phyloP scores from a whole-genome alignment of 768 basidiomycete species.

The Trametes meyenii region DNA sequence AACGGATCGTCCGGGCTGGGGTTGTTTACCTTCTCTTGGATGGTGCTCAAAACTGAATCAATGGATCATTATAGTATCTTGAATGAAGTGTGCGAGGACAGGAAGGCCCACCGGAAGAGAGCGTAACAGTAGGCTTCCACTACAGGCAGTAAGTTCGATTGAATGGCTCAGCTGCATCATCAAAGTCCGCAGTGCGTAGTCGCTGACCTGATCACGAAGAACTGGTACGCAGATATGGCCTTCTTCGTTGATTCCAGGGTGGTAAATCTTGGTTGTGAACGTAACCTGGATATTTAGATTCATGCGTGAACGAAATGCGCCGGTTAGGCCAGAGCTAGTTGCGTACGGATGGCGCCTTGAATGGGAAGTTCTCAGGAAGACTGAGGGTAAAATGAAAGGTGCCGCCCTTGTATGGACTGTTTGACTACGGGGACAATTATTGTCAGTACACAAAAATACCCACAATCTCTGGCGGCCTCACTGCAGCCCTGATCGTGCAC shows the following conservation, averaged over 20 bases:
- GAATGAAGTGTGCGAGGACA: background rate
- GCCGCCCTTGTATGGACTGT: slow-evolving; percentile 83
- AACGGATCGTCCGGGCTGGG: slow-evolving; percentile 89
- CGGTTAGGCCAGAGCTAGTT: background rate
- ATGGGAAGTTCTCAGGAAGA: slow-evolving; percentile 83
- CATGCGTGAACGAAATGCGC: background rate
- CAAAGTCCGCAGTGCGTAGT: background rate
- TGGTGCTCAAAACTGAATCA: slow-evolving; percentile 74
- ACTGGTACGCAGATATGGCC: slow-evolving; percentile 85
- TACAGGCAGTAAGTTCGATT: slow-evolving; percentile 30
- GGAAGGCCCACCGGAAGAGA: slow-evolving; percentile 60
- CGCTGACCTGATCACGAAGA: slow-evolving; percentile 72
- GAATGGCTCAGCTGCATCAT: background rate
- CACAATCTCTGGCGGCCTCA: slow-evolving; percentile 39
- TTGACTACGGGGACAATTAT: slow-evolving; percentile 46
- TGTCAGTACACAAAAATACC: background rate
- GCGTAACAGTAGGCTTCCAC: slow-evolving; percentile 85
- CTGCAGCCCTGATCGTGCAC: slow-evolving; percentile 73
- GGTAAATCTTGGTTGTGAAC: slow-evolving; percentile 86
- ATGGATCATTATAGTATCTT: background rate
- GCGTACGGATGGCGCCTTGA: slow-evolving; percentile 80
- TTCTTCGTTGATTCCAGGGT: slow-evolving; percentile 90
- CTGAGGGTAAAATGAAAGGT: slow-evolving; percentile 73
- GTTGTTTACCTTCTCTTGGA: slow-evolving; percentile 87
- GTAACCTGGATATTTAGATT: slow-evolving; percentile 56